These are phyloP conservation scores for Aristolochia fimbriata DNA, from an alignment of 164 flowering plant genomes.

Conservation along the genomic window DNA sequence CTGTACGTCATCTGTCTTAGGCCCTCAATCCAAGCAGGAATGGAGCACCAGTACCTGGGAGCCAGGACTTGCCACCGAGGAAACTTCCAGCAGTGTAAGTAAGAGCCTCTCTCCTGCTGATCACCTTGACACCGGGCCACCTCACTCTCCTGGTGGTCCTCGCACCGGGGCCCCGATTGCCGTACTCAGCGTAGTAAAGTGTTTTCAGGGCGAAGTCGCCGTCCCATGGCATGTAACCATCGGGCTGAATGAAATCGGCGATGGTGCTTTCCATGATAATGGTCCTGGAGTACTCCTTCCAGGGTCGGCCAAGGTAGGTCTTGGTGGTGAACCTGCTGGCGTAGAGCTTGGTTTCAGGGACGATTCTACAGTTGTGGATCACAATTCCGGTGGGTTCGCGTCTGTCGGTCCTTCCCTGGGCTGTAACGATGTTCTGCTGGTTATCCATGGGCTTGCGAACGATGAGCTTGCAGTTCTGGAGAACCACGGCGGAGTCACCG, in stretches of 20 bases:
- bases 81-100: constrained; percentile 22
- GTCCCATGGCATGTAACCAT: constrained; percentile 41
- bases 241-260: constrained; percentile 39
- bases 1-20: not conserved
- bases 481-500: constrained; percentile 30
- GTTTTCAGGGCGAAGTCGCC: constrained; percentile 31
- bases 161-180: constrained; percentile 31
- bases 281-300: constrained; percentile 43
- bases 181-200: constrained; percentile 37
- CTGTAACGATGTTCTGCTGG: constrained; percentile 40
- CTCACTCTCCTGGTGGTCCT: constrained; percentile 15
- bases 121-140: constrained; percentile 25
- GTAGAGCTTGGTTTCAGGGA: constrained; percentile 28
- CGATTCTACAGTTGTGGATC: constrained; percentile 46
- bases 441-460: constrained; percentile 34
- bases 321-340: constrained; percentile 18
- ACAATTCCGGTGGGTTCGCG: constrained; percentile 28
- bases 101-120: constrained; percentile 22
- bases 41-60: constrained; percentile 17
- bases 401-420: constrained; percentile 28
- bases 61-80: constrained; percentile 19
- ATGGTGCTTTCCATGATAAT: constrained; percentile 39
- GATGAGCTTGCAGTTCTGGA: constrained; percentile 38
- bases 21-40: constrained; percentile 13
- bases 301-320: constrained; percentile 47